These are phyloP conservation scores for Houttuynia cordata DNA, from an alignment of 164 flowering plant genomes.

Conservation along the genomic window DNA sequence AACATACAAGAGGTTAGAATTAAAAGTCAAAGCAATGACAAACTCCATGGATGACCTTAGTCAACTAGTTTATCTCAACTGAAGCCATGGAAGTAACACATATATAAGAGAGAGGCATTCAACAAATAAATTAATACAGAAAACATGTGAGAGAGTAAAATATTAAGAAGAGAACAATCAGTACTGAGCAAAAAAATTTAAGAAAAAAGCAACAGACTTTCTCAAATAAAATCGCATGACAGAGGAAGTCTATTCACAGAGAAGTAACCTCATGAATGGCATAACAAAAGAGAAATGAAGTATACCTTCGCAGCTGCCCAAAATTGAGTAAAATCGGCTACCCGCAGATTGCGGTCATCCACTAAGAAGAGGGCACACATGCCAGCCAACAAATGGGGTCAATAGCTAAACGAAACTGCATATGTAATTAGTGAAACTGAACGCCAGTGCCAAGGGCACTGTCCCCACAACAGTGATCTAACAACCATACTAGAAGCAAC, in stretches of 20 bases:
- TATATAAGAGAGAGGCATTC: too few species aligned
- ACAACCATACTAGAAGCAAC: slow-evolving; percentile 27
- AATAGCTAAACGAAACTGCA: slow-evolving; percentile 92
- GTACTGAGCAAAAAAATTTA: too few species aligned
- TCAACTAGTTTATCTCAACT: not conserved
- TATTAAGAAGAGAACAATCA: not conserved
- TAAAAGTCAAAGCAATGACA: not conserved
- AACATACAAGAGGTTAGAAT: too few species aligned
- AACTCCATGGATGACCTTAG: not conserved
- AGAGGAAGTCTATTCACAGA: not conserved
- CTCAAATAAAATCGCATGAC: too few species aligned
- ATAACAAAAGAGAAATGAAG: not conserved
- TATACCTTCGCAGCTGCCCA: slow-evolving; percentile 87
- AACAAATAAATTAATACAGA: not conserved
- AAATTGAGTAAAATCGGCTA: slow-evolving; percentile 99
- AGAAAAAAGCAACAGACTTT: too few species aligned
- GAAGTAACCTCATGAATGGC: not conserved
- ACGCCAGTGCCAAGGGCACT: slow-evolving; percentile 67
- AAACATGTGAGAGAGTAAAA: too few species aligned
- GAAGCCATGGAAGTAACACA: not conserved
- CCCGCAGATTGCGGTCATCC: slow-evolving; percentile 99
- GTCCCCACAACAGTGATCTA: slow-evolving; percentile 47
- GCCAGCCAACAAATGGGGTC: slow-evolving; percentile 90
- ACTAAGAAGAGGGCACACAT: slow-evolving; percentile 94
- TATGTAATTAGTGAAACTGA: slow-evolving; percentile 74